Percentiles rank a stretch among this genome's conserved stretches.
These are phyloP conservation scores for Lunularia cruciata DNA, from an alignment of 225 moss, liverwort and hornwort genomes.

Conservation along the genomic window DNA sequence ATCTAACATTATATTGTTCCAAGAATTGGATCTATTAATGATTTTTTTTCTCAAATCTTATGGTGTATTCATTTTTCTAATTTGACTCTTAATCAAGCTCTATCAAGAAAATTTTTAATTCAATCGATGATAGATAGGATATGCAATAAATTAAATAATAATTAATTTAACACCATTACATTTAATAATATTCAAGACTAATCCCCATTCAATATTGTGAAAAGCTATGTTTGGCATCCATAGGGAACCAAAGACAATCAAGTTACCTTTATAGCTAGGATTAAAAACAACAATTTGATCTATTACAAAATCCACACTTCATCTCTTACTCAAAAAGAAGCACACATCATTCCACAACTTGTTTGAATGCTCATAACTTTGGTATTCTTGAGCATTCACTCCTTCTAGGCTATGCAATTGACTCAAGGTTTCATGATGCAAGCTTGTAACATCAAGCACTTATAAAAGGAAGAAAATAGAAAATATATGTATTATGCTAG, in stretches of 20 bases:
- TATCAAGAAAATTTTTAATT: too few species aligned
- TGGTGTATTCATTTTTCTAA: too few species aligned
- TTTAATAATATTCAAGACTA: not conserved
- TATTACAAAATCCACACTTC: not conserved
- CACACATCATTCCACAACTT: not conserved
- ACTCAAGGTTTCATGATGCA: not conserved
- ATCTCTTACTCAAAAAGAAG: not conserved
- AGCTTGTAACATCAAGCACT: slow-evolving; percentile 1
- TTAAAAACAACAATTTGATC: not conserved
- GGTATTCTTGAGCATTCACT: not conserved
- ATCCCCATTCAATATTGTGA: not conserved
- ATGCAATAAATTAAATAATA: too few species aligned
- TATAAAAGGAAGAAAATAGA: too few species aligned
- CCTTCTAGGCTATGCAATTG: slow-evolving; percentile 8
- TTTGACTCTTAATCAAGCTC: too few species aligned
- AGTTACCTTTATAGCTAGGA: not conserved
- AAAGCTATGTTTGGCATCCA: not conserved
- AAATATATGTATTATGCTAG: not conserved
- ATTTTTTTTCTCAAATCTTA: too few species aligned
- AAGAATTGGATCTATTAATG: too few species aligned
- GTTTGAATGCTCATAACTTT: not conserved
- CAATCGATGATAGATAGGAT: too few species aligned
- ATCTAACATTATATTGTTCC: too few species aligned
- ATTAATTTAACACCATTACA: too few species aligned
- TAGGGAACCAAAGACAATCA: not conserved